phyloP scores from a whole-genome alignment of 257 asterid species.

The Capsicum rhomboideum region DNA sequence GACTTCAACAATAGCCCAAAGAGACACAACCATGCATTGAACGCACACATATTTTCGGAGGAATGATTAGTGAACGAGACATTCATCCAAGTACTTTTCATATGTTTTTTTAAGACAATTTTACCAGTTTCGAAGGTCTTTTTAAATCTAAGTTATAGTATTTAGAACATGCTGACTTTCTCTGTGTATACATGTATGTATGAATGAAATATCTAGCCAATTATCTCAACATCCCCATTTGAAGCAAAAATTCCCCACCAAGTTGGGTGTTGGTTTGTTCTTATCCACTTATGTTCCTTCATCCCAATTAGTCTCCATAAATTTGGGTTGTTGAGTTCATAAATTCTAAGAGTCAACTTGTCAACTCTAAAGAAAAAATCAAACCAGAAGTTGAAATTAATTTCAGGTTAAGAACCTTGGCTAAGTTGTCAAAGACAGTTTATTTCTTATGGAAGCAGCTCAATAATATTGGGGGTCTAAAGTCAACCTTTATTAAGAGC shows the following conservation, averaged over 20 bases:
- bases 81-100: no score
- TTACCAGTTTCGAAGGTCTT: no score
- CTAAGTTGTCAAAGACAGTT: neutral
- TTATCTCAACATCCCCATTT: neutral
- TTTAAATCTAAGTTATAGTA: no score
- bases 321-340: neutral
- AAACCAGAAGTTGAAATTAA: neutral
- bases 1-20: neutral
- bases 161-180: no score
- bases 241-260: neutral
- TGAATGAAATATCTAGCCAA: neutral
- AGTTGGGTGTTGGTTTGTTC: neutral
- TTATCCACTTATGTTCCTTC: neutral
- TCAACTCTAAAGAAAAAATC: neutral
- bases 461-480: no score
- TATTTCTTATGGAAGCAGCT: neutral
- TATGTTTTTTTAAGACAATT: no score
- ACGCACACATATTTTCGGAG: neutral
- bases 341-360: neutral
- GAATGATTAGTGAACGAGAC: neutral
- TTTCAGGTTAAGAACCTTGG: neutral
- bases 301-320: neutral
- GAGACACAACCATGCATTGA: neutral
- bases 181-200: neutral
- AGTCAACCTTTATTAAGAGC: no score